Evolutionary conservation across 148 eudicot genomes (phyloP), one percentile per base, ranked within the genome.

Genomic region (Arctostaphylos glauca): DNA sequence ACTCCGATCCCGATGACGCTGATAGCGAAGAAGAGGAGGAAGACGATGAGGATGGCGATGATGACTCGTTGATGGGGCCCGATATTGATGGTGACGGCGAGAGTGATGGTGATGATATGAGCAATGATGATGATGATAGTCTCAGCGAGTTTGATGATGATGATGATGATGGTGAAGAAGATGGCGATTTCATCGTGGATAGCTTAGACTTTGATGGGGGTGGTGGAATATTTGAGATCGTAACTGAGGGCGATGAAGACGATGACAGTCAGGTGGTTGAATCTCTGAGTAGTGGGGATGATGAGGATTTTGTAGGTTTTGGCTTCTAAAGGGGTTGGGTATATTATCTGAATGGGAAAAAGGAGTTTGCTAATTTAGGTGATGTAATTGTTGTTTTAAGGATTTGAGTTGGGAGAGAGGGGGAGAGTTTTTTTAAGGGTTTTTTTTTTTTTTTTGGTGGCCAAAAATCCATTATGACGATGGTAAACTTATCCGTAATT

Each of bases 1-100:
- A 96, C 83, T 96, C 99, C 1, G 99, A 96, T 73, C 99, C 99
- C 0, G 99, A 96, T 81, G 99, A 94, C 66, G 98, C 91, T 15
- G 97, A 94, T 23, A 93, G 89, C 10, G 95, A 94, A 49, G 95
- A 91, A 6, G 97, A 93, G 0, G 97, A 95, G 4, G 95, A 92
- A 6, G 98, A 94, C 0, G 95, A 92, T 3, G 98, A 95, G 47
- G 98, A 95, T 14, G 85, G 79, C 15, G 94, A 92, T 12, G 89
- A 84, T 41, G 97, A 94, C 66, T 86, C 89, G 9, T 79, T 91
- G 5, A 41, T 92, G 83, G 94, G 89, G 8, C 79, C 86, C 0
- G 89, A 85, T 59, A 83, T 88, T 44, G 92, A 86, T 50, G 95
- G 88, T 14, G 95, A 94, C n/a, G 92, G 86, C 56, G 98, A 92